A percentile compares a stretch with the other conserved stretches of the same genome.
Evolutionary conservation across 2,329 filamentous ascomycete genomes (phyloP).

Genomic region (Raffaelea deltoideospora): DNA sequence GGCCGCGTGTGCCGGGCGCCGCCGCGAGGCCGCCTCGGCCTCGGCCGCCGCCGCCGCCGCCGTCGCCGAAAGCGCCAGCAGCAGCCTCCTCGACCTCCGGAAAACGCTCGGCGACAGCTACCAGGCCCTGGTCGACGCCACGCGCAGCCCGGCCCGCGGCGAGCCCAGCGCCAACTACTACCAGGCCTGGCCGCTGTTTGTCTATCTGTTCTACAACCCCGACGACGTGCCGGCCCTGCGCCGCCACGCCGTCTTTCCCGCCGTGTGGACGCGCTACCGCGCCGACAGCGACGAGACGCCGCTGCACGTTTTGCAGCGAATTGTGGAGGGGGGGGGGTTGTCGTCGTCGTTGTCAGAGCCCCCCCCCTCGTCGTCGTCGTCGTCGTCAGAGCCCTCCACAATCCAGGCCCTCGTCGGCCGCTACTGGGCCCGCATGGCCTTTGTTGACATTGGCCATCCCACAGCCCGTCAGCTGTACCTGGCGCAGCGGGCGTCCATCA

Average conservation of each 20-base stretch:
- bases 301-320: constrained; percentile 27
- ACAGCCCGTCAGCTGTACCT: constrained; percentile 23
- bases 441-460: constrained; percentile 31
- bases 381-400: constrained; percentile 15
- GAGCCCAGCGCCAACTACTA: constrained; percentile 28
- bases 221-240: constrained; percentile 23
- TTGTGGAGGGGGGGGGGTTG: too few relatives aligned
- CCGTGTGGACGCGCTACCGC: constrained; percentile 27
- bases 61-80: constrained; percentile 15
- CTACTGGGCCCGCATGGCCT: constrained; percentile 39
- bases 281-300: constrained; percentile 31
- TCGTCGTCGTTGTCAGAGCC: too few relatives aligned
- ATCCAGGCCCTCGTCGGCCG: constrained; percentile 26
- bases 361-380: too few relatives aligned
- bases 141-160: constrained; percentile 9
- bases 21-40: constrained; percentile 19
- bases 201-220: constrained; percentile 32
- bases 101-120: constrained; percentile 31
- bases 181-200: constrained; percentile 34
- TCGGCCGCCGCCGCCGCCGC: constrained; percentile 14
- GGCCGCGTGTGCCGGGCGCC: constrained; percentile 23
- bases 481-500: constrained; percentile 18
- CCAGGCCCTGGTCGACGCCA: constrained; percentile 32
- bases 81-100: constrained; percentile 23
- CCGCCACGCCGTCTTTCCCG: constrained; percentile 24